A percentile compares a stretch with the other conserved stretches of the same genome.
phyloP scores from a whole-genome alignment of 345 rosid genomes.

The Raphanus sativus region DNA sequence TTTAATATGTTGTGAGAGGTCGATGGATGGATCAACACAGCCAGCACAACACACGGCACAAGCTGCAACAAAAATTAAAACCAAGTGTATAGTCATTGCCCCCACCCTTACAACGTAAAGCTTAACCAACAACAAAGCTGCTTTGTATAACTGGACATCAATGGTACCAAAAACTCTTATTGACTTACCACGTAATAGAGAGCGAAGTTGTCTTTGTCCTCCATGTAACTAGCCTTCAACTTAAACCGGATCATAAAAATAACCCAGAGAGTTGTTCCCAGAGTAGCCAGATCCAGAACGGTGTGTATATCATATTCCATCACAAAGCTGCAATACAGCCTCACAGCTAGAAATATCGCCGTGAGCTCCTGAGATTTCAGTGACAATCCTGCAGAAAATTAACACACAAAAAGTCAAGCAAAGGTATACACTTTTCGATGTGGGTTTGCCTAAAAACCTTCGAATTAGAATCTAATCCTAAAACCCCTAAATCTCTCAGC shows the following conservation, averaged over 20 bases:
- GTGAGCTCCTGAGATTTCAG: slow-evolving; percentile 95
- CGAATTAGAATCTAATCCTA: neutral
- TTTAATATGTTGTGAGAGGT: slow-evolving; percentile 83
- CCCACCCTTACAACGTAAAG: too few relatives aligned
- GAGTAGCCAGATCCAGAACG: slow-evolving; percentile 83
- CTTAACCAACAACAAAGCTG: too few relatives aligned
- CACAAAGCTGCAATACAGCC: slow-evolving; percentile 93
- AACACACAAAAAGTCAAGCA: slow-evolving; percentile 13
- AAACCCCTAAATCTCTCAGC: neutral
- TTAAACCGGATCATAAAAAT: slow-evolving; percentile 96
- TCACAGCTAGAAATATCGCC: slow-evolving; percentile 86
- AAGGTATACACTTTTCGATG: neutral
- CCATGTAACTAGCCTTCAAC: slow-evolving; percentile 91
- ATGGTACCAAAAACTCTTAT: neutral
- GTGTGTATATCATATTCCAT: slow-evolving; percentile 99
- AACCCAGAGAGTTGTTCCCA: slow-evolving; percentile 98
- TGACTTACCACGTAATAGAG: slow-evolving; percentile 80
- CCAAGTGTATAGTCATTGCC: too few relatives aligned
- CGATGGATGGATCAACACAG: slow-evolving; percentile 82
- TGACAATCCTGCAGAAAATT: slow-evolving; percentile 71
- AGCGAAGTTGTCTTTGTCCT: slow-evolving; percentile 93
- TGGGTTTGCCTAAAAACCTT: neutral
- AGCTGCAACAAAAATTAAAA: slow-evolving; percentile 44
- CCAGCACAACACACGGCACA: slow-evolving; percentile 77
- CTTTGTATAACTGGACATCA: neutral